Percentiles rank a stretch among this genome's conserved stretches.
These are phyloP conservation scores for Termitomyces sp. DNA, from an alignment of 768 basidiomycete genomes.

Conservation along the genomic window DNA sequence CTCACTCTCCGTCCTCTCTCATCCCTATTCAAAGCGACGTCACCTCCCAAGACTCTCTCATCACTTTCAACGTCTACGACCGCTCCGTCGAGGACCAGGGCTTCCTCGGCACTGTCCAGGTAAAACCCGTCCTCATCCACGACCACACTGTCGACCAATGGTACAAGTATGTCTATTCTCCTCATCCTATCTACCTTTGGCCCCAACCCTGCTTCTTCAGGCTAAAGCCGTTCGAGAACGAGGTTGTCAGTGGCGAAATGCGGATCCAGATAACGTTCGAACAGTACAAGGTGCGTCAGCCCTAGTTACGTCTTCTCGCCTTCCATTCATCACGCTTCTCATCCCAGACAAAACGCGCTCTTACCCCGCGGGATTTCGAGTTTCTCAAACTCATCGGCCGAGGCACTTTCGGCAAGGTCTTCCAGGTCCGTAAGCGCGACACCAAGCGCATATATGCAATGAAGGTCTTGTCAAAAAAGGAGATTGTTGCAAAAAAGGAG, in stretches of 20 bases:
- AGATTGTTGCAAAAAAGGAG: constrained; percentile 98
- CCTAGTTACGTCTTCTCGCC: constrained; percentile 3
- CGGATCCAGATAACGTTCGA: constrained; percentile 93
- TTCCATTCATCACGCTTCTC: constrained; percentile 12
- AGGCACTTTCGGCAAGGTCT: constrained; percentile 97
- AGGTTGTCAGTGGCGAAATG: constrained; percentile 88
- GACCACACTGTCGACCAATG: constrained; percentile 95
- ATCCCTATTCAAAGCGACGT: constrained; percentile 66
- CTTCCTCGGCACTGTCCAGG: constrained; percentile 87
- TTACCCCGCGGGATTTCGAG: constrained; percentile 95
- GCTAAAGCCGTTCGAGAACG: constrained; percentile 70
- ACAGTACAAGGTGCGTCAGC: constrained; percentile 69
- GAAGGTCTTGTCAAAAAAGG: constrained; percentile 98
- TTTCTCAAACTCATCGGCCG: constrained; percentile 98
- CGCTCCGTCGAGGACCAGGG: constrained; percentile 73
- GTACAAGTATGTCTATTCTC: constrained; percentile 68
- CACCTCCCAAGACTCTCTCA: constrained; percentile 76
- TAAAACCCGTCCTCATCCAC: constrained; percentile 87
- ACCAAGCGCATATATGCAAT: constrained; percentile 99
- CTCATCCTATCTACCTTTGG: constrained; percentile 9
- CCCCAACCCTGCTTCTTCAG: constrained; percentile 29
- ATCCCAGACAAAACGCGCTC: constrained; percentile 68
- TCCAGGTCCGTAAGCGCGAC: constrained; percentile 97
- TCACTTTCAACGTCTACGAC: constrained; percentile 92
- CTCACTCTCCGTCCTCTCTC: not conserved